phyloP scores from a whole-genome alignment of 192 early-diverging fungal species.

The Podila verticillata region DNA sequence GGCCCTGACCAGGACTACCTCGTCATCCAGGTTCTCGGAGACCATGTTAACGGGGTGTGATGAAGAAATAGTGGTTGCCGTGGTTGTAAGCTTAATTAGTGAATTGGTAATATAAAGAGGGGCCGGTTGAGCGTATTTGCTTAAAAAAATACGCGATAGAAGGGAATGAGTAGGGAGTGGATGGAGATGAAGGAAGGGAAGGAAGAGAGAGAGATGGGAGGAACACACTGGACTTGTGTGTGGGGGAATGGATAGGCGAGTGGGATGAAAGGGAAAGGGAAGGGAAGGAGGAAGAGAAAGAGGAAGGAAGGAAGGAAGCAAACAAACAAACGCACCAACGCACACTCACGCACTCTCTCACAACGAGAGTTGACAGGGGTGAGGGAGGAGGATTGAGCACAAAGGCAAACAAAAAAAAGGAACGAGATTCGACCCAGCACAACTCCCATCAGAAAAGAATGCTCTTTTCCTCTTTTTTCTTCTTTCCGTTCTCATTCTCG shows the following conservation, averaged over 20 bases:
- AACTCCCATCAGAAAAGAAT: not conserved
- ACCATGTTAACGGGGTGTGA: conserved; percentile 17
- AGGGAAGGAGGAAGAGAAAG: not conserved
- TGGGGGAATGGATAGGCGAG: too few species aligned
- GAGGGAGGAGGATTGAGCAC: not conserved
- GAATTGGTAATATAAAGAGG: not conserved
- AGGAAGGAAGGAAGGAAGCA: not conserved
- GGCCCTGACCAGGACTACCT: conserved; percentile 64
- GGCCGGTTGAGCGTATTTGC: not conserved
- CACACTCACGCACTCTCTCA: not conserved
- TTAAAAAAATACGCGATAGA: not conserved
- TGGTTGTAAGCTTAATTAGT: not conserved
- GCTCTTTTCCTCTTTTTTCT: conserved; percentile 4
- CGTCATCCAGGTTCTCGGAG: conserved; percentile 37
- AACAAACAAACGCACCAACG: not conserved
- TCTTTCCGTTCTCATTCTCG: not conserved
- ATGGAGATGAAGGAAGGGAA: not conserved
- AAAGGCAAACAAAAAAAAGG: not conserved
- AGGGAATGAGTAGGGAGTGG: not conserved
- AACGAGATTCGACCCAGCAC: not conserved
- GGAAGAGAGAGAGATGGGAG: not conserved
- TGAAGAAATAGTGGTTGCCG: not conserved
- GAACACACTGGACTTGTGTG: too few species aligned
- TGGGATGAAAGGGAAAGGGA: not conserved
- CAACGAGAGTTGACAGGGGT: not conserved